These are phyloP conservation scores for Heliocybe sulcata DNA, from an alignment of 1,284 basidiomycete species.

Conservation along the genomic window DNA sequence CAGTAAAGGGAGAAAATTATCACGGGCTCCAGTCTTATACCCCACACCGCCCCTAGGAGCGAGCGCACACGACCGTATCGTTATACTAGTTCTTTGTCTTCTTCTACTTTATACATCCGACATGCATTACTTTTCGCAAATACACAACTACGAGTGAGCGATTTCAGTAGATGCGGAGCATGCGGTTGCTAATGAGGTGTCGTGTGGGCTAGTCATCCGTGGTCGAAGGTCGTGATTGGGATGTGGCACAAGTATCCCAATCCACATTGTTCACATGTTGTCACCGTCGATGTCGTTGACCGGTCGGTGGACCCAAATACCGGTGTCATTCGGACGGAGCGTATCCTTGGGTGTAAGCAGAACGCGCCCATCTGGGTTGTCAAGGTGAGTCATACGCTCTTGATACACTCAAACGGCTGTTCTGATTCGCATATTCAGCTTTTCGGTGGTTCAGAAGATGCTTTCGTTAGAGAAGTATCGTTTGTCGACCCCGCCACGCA, in stretches of 20 bases:
- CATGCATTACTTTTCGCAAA: constrained; percentile 75
- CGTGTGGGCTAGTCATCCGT: constrained; percentile 56
- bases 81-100: constrained; percentile 3
- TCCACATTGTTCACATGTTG: constrained; percentile 86
- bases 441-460: constrained; percentile 86
- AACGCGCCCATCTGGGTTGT: constrained; percentile 80
- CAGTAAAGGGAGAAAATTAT: not conserved
- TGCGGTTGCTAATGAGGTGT: constrained; percentile 13
- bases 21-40: not conserved
- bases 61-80: constrained; percentile 17
- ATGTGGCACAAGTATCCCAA: constrained; percentile 98
- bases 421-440: constrained; percentile 37
- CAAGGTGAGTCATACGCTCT: constrained; percentile 45
- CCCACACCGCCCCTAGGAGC: not conserved
- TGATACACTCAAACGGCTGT: constrained; percentile 5
- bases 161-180: constrained; percentile 1
- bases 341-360: constrained; percentile 82
- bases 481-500: constrained; percentile 81
- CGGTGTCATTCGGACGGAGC: constrained; percentile 84
- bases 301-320: constrained; percentile 77
- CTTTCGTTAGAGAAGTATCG: constrained; percentile 90
- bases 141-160: constrained; percentile 66
- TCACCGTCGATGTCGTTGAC: constrained; percentile 85
- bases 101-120: constrained; percentile 6
- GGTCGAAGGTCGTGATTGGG: constrained; percentile 81